A percentile compares a stretch with the other conserved stretches of the same genome.
Conservation (phyloP, 208 protist species). For the Borovskyia barvae region DNA sequence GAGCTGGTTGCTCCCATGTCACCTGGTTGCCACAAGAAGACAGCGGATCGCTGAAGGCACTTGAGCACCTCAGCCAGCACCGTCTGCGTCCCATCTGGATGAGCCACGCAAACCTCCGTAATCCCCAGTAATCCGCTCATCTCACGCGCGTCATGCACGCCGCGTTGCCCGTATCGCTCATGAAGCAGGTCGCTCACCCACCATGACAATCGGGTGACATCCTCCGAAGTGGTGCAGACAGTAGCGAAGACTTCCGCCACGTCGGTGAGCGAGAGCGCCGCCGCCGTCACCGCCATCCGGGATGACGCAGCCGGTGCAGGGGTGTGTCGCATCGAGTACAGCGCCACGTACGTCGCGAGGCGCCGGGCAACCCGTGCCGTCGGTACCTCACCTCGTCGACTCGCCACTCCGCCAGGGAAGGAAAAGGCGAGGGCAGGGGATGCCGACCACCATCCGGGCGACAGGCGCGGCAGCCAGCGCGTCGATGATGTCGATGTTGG, state of each 20-base stretch:
- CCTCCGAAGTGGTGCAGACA: slow-evolving; percentile 21
- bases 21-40: slow-evolving; percentile 14
- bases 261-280: slow-evolving; percentile 8
- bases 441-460: slow-evolving; percentile 16
- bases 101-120: slow-evolving; percentile 27
- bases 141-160: slow-evolving; percentile 4
- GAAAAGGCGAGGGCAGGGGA: slow-evolving; percentile 12
- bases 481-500: not conserved
- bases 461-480: slow-evolving; percentile 17
- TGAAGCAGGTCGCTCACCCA: slow-evolving; percentile 24
- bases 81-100: slow-evolving; percentile 33
- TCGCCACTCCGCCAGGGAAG: no score
- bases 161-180: slow-evolving; percentile 12
- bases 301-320: not conserved
- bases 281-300: not conserved
- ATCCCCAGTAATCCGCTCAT: slow-evolving; percentile 25
- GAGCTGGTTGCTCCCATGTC: not conserved
- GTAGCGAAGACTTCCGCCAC: slow-evolving; percentile 21
- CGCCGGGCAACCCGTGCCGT: not conserved
- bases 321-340: slow-evolving; percentile 11
- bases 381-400: no score
- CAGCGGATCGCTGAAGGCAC: slow-evolving; percentile 28
- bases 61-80: slow-evolving; percentile 41
- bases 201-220: slow-evolving; percentile 20
- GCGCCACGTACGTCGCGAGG: slow-evolving; percentile 18